Evolutionary conservation across 208 protist species (phyloP).

Genomic region (Novymonas esmeraldas): DNA sequence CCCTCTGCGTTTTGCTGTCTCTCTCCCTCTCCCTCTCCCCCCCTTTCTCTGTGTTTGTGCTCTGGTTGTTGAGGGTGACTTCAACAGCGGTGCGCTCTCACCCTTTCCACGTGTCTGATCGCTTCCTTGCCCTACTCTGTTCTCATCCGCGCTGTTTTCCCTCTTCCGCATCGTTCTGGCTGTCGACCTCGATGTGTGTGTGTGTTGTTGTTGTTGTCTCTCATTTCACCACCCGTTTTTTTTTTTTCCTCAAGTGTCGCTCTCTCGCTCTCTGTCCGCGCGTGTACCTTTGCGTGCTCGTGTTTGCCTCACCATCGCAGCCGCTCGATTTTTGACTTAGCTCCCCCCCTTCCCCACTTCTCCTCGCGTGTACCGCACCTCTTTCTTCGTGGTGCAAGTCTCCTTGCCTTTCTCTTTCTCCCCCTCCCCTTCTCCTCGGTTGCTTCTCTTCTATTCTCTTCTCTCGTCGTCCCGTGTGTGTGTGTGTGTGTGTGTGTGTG

Average conservation of each 20-base stretch:
- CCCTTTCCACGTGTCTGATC: background rate
- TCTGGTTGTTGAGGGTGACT: too few species aligned
- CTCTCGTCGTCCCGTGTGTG: background rate
- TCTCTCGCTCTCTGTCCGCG: background rate
- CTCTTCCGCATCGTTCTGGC: too few species aligned
- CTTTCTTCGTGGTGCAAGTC: slow-evolving; percentile 6
- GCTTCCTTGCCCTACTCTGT: background rate
- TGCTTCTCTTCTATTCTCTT: background rate
- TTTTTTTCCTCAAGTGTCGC: background rate
- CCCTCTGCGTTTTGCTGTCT: background rate
- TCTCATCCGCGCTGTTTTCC: background rate
- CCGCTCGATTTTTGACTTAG: background rate
- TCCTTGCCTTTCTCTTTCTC: background rate
- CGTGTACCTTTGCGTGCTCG: background rate
- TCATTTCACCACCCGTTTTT: background rate
- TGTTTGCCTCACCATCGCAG: background rate
- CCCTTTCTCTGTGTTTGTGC: background rate
- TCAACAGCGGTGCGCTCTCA: too few species aligned
- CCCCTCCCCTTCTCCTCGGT: background rate
- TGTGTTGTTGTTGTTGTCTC: background rate
- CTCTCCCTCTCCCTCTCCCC: background rate
- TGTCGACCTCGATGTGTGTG: too few species aligned
- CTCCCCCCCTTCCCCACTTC: slow-evolving; percentile 1
- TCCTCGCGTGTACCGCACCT: slow-evolving; percentile 12
- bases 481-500: slow-evolving; percentile 2